Percentiles rank a stretch among this genome's conserved stretches.
These are phyloP conservation scores for Scutellaria minor DNA, from an alignment of 257 asterid species.

Conservation along the genomic window DNA sequence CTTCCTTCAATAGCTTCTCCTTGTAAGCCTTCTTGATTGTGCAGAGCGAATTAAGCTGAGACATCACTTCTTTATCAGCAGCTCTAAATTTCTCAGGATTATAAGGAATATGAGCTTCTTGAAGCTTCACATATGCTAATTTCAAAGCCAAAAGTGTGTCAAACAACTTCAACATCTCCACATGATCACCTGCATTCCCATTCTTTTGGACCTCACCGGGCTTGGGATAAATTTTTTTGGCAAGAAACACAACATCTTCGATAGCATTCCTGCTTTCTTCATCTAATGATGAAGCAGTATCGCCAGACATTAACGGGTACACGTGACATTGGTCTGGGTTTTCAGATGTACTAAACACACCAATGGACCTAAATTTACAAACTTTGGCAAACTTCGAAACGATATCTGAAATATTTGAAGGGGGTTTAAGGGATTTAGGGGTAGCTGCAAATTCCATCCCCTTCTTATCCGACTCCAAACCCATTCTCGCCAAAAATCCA, in stretches of 20 bases:
- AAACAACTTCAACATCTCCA: constrained; percentile 58
- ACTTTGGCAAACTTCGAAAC: constrained; percentile 58
- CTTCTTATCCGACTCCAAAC: constrained; percentile 46
- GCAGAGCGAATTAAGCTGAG: constrained; percentile 54
- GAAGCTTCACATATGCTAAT: constrained; percentile 75
- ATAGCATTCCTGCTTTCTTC: constrained; percentile 45
- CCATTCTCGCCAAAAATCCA: constrained; percentile 39
- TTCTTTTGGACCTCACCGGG: constrained; percentile 32
- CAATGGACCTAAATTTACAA: constrained; percentile 69
- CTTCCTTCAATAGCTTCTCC: constrained; percentile 57
- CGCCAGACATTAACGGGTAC: constrained; percentile 33
- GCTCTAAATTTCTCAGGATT: constrained; percentile 60
- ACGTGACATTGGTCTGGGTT: constrained; percentile 26
- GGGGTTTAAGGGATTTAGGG: constrained; percentile 55
- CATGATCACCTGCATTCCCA: constrained; percentile 39
- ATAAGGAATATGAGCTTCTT: constrained; percentile 77
- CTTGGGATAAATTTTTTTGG: constrained; percentile 31
- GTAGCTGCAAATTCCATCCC: constrained; percentile 51
- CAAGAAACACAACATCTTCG: constrained; percentile 40
- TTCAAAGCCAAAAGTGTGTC: constrained; percentile 61
- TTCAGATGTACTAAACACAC: constrained; percentile 59
- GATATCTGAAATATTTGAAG: constrained; percentile 56
- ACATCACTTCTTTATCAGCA: constrained; percentile 64
- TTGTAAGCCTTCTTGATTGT: constrained; percentile 56
- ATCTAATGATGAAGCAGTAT: constrained; percentile 31